Base-by-base conservation (phyloP, 75 land plant species). In the Azolla pinnata region DNA sequence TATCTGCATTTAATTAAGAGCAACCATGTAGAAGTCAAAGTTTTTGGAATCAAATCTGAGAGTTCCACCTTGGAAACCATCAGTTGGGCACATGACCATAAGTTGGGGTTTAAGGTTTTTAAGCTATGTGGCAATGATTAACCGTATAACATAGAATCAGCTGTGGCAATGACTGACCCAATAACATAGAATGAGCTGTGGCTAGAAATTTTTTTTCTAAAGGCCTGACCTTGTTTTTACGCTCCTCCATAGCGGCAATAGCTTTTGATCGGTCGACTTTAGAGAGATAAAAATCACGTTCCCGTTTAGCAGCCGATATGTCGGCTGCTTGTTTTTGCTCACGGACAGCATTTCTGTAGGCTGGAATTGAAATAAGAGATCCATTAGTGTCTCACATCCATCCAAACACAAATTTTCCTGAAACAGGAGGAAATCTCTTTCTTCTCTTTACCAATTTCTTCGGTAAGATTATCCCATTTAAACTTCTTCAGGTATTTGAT, bases 391-490 rank as follows among this genome's bases (percentile, higher is more conserved):
- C 5, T 34, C 0, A 29, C 29, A 31, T 10, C 29, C 52, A 51
- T 42, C 29, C 29, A 29, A 32, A 45, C 17, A n/a, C n/a, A n/a
- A n/a, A n/a, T n/a, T n/a, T n/a, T n/a, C n/a, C n/a, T n/a, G n/a
- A n/a, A n/a, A n/a, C n/a, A n/a, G n/a, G n/a, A n/a, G n/a, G n/a
- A n/a, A 26, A 46, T 50, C 16, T 19, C 23, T 53, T 62, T 27
- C 49, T 62, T 3, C n/a, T 4, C 23, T 14, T 18, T 82, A 91
- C 97, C 97, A 53, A 78, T 80, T 56, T 92, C 97, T 71, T 73
- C 83, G 47, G 81, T 92, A 24, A 92, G 83, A 71, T 92, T 82
- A 62, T 92, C 93, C 97, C 97, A 92, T 56, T 88, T 88, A 70
- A 88, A 92, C 68, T 77, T 85, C 28, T 72, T 75, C 31, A 92